Evolutionary conservation across 495 filamentous ascomycete genomes (phyloP), one percentile per base, ranked within the genome.

Genomic region (Patellaria atrata): DNA sequence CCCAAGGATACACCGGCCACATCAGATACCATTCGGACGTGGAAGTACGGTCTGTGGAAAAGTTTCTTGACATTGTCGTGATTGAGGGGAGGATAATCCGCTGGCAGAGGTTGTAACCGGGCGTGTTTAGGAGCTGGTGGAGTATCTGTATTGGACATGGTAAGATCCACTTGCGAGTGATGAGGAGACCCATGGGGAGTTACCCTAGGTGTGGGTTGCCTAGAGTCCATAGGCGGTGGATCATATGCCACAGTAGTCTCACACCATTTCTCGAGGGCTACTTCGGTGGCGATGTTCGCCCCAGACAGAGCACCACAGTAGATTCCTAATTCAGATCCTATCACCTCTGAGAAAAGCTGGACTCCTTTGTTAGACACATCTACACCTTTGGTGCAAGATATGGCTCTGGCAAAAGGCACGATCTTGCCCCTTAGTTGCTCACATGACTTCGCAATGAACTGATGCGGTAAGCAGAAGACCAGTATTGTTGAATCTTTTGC

Each of bases 321-420:
- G 53, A 99, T 99, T 35, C 77, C 80, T 5, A 99, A 68, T 27
- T 73, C 75, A 48, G 75, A 70, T 38, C 86, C 84, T 51, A 99
- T 96, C 47, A 75, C 82, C 54, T 99, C 91, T n/a, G 77, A 85
- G 67, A 94, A 91, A 14, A 99, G 71, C 40, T 68, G 68, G 39
- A 94, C 69, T 19, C 84, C 81, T 21, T 79, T 70, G 35, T 79
- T 73, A 8, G 76, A 73, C 27, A 99, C 91, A 38, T 89, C 77
- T 29, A 99, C 83, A 42, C 91, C 91, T 66, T 99, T 99, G 57
- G 94, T 96, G 58, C 91, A 99, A 41, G 83, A 93, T 41, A 99
- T 79, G 27, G 84, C 91, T 30, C 91, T 75, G 12, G 91, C 87
- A 45, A 77, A 94, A 0, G 89, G 89, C 11, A 93, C 59, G 47